A percentile compares a stretch with the other conserved stretches of the same genome.
phyloP scores from a whole-genome alignment of 495 filamentous ascomycete genomes.

The Talaromyces wortmannii region DNA sequence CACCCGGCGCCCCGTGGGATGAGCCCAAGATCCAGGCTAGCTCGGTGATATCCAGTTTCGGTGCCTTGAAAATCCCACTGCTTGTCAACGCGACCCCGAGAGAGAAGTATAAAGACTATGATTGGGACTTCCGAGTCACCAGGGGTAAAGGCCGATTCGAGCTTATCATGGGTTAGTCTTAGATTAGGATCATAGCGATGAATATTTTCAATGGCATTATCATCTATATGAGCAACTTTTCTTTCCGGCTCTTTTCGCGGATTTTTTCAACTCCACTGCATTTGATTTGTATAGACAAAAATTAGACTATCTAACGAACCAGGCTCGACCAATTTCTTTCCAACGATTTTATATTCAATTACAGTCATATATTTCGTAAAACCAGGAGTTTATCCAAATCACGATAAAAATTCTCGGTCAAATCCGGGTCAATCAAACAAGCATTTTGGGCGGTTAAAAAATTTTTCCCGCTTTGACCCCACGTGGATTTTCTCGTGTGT shows the following conservation, averaged over 20 bases:
- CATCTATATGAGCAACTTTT: no score
- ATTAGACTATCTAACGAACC: no score
- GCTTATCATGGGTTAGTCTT: conserved; percentile 16
- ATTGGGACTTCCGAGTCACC: conserved; percentile 16
- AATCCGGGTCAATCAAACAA: background rate
- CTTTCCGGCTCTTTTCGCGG: no score
- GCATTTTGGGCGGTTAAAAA: background rate
- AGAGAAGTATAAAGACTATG: conserved; percentile 13
- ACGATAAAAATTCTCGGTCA: background rate
- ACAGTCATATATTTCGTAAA: no score
- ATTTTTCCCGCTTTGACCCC: background rate
- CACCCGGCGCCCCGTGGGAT: conserved; percentile 5
- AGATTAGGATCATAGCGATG: background rate
- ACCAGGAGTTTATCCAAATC: no score
- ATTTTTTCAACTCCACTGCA: no score
- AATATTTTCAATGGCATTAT: no score
- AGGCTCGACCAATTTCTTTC: no score
- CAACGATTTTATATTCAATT: no score
- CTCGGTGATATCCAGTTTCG: conserved; percentile 10
- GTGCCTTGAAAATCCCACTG: conserved; percentile 1
- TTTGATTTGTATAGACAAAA: no score
- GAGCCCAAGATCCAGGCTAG: conserved; percentile 10
- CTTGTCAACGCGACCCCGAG: conserved; percentile 9
- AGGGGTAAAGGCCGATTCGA: conserved; percentile 17
- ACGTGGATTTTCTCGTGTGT: background rate